Conservation (phyloP, 2,329 filamentous ascomycete genomes). For the Aspergillus sp. region DNA sequence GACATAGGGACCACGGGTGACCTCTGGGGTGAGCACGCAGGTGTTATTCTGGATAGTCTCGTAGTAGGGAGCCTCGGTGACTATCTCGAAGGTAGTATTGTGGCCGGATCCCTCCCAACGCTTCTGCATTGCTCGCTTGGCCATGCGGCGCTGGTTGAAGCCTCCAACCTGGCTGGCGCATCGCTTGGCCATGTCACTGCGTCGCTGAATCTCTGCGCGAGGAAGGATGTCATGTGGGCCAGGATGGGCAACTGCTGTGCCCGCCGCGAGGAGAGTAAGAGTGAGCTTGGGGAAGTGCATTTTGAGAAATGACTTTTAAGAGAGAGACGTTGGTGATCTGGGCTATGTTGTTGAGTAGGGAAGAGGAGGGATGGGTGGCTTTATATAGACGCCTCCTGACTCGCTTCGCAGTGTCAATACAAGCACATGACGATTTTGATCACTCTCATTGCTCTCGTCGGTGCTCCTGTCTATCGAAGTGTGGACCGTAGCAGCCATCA, state of each 20-base stretch:
- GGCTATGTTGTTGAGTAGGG: neutral
- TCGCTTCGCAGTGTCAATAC: neutral
- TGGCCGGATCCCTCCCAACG: neutral
- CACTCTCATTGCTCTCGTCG: neutral
- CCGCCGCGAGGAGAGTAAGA: neutral
- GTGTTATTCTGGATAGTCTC: conserved; percentile 25
- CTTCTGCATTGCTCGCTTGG: neutral
- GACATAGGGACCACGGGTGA: conserved; percentile 42
- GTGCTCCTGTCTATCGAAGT: neutral
- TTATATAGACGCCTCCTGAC: neutral
- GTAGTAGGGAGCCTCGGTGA: conserved; percentile 21
- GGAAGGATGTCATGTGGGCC: neutral
- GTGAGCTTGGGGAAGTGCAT: neutral
- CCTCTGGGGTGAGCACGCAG: conserved; percentile 43
- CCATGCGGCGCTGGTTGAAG: conserved; percentile 8
- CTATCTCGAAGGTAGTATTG: conserved; percentile 1
- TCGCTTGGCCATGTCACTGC: conserved; percentile 1
- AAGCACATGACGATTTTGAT: too few relatives aligned
- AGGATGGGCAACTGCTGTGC: conserved; percentile 4
- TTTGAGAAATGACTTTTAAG: neutral
- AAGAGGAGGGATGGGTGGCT: neutral
- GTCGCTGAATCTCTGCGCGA: conserved; percentile 1
- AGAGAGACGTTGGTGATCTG: neutral
- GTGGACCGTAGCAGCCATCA: neutral
- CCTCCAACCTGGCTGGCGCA: conserved; percentile 2